Evolutionary conservation across 371 early-diverging fungal genomes (phyloP).

Genomic region (Blastocladiella emersonii): DNA sequence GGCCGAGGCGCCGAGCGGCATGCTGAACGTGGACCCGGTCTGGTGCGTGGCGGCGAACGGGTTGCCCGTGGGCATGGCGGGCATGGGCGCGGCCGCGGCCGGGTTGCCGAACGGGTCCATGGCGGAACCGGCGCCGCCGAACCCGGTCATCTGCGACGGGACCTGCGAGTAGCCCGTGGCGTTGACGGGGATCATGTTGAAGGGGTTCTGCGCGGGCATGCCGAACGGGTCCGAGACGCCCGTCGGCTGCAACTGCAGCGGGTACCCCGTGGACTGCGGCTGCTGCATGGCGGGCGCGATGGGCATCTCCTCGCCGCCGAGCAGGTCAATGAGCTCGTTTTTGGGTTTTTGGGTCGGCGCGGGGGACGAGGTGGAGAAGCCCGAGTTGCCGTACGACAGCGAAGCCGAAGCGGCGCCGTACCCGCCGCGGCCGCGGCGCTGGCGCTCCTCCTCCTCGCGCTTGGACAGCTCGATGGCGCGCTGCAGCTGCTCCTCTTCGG

Average conservation of each 20-base stretch:
- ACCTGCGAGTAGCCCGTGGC: not conserved
- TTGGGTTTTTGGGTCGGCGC: not conserved
- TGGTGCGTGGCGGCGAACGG: not conserved
- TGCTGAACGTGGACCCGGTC: not conserved
- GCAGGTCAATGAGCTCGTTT: conserved; percentile 7
- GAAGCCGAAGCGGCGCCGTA: not conserved
- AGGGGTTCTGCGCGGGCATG: not conserved
- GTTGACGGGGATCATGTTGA: not conserved
- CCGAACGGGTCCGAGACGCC: conserved; percentile 5
- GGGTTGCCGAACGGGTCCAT: not conserved
- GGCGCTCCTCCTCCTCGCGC: conserved; percentile 6
- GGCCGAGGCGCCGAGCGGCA: too few relatives aligned
- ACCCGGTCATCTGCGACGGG: not conserved
- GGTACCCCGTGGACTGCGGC: not conserved
- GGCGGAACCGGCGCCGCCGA: not conserved
- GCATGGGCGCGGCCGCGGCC: too few relatives aligned
- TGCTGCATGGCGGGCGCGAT: not conserved
- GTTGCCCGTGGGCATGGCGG: not conserved
- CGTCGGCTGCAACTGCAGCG: too few relatives aligned
- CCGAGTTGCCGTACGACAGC: not conserved
- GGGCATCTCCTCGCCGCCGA: conserved; percentile 2
- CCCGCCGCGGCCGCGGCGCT: conserved; percentile 1
- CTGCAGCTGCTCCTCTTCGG: conserved; percentile 7
- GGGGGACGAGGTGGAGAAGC: not conserved
- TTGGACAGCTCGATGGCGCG: conserved; percentile 7